These are phyloP conservation scores for Chalaropsis ovoidea DNA, from an alignment of 2,329 filamentous ascomycete species.

Conservation along the genomic window DNA sequence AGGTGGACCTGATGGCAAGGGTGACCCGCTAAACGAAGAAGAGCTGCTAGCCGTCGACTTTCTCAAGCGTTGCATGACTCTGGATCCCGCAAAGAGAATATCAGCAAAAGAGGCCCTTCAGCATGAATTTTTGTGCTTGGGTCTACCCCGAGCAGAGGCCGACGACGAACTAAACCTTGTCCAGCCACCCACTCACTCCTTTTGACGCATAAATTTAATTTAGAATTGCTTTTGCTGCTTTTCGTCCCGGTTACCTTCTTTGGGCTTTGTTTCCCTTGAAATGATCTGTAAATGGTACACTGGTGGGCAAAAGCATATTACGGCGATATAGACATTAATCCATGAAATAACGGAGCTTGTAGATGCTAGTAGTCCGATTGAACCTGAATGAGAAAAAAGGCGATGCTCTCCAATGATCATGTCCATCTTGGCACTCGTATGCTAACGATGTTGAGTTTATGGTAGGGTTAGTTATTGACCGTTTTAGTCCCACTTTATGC, in stretches of 20 bases:
- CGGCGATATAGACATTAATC: background rate
- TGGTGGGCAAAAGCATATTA: background rate
- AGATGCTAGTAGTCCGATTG: background rate
- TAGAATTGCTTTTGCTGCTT: background rate
- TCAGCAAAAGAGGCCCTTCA: constrained; percentile 63
- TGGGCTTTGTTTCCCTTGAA: background rate
- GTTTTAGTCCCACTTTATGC: background rate
- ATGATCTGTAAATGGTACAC: background rate
- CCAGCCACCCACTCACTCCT: background rate
- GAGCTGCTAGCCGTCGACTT: constrained; percentile 67
- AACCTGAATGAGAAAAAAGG: background rate
- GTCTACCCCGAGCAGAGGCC: background rate
- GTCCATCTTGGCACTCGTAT: no score
- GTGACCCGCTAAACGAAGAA: constrained; percentile 48
- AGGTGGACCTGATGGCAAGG: constrained; percentile 43
- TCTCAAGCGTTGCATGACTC: constrained; percentile 59
- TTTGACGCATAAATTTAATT: background rate
- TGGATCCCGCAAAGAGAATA: constrained; percentile 64
- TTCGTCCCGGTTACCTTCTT: background rate
- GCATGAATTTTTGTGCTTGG: constrained; percentile 55
- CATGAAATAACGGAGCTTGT: background rate
- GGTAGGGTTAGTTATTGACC: background rate
- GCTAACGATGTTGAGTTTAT: background rate
- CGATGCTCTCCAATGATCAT: background rate
- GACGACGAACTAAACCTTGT: constrained; percentile 10